Evolutionary conservation across 306 rosid species (phyloP), one percentile per base, ranked within the genome.

Genomic region (Cicer chorassanicum): DNA sequence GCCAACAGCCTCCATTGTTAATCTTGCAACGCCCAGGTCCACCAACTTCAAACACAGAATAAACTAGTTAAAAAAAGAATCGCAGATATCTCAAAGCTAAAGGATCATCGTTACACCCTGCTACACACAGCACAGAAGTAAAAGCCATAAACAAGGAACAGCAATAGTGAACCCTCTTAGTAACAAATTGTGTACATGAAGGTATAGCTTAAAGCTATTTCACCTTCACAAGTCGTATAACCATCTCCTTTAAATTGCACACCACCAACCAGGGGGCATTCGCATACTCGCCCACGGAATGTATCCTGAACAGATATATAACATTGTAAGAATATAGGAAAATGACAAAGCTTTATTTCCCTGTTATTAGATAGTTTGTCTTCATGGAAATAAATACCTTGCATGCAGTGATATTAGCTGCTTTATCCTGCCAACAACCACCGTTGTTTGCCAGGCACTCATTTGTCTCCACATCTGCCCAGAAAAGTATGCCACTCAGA

Each of bases 181-280:
- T 50, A 62, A 64, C 51, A 49, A 69, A 69, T 55, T 74, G 56
- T 6, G 36, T 43, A 55, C 74, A 74, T 9, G 13, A 62, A 74
- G 13, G 44, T 45, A n/a, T 45, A 69, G 65, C 65, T 43, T 53
- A 65, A 29, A 55, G 51, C 38, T 42, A 61, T 72, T 73, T 59
- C 77, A 92, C 98, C 98, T 88, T 85, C 87, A 74, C 98, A 92
- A 9, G 70, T 60, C 6, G 93, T 88, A 65, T 92, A 92, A 71
- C 98, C 98, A 75, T 92, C 98, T 86, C 98, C 98, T 86, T 87
- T 90, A 83, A 92, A 92, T 76, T 90, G 92, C 78, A 92, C 93
- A 74, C 98, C 98, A 82, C 88, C 96, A 72, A 92, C 88, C 53
- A 90, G 73, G 14, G 98, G 98, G 87, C 98, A 92, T 80, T 88